Percentiles rank a stretch among this genome's conserved stretches.
Conservation (phyloP, 768 basidiomycete genomes). For the Suillus variegatus region DNA sequence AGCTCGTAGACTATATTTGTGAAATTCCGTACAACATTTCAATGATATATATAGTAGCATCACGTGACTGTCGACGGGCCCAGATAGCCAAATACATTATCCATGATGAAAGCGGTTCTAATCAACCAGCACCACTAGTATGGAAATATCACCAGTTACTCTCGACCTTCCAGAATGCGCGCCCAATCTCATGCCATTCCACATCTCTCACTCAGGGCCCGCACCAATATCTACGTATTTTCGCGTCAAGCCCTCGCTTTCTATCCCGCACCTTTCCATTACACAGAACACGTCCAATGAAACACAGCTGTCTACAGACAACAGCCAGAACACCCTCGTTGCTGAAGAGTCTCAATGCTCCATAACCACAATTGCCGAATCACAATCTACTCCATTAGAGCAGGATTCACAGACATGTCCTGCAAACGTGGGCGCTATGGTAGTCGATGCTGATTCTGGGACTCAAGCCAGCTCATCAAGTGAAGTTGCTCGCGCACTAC, state of each 20-base stretch:
- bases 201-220: constrained; percentile 67
- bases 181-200: constrained; percentile 84
- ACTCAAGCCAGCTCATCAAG: constrained; percentile 1
- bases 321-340: background rate
- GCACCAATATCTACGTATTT: constrained; percentile 79
- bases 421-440: background rate
- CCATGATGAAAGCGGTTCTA: no score
- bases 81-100: no score
- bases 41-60: no score
- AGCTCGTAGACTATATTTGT: no score
- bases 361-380: constrained; percentile 12
- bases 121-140: background rate
- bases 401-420: background rate
- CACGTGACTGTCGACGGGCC: no score
- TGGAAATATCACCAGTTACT: constrained; percentile 22
- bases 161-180: constrained; percentile 40
- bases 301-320: background rate
- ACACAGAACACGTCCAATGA: background rate
- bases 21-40: no score
- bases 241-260: constrained; percentile 45
- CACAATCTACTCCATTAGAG: background rate
- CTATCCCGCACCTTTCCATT: constrained; percentile 10
- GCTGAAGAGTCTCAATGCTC: constrained; percentile 5
- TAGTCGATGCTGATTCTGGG: constrained; percentile 11
- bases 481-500: background rate